Percentiles rank a stretch among this genome's conserved stretches.
These are phyloP conservation scores for Venturia pyrina DNA, from an alignment of 2,329 filamentous ascomycete species.

Conservation along the genomic window DNA sequence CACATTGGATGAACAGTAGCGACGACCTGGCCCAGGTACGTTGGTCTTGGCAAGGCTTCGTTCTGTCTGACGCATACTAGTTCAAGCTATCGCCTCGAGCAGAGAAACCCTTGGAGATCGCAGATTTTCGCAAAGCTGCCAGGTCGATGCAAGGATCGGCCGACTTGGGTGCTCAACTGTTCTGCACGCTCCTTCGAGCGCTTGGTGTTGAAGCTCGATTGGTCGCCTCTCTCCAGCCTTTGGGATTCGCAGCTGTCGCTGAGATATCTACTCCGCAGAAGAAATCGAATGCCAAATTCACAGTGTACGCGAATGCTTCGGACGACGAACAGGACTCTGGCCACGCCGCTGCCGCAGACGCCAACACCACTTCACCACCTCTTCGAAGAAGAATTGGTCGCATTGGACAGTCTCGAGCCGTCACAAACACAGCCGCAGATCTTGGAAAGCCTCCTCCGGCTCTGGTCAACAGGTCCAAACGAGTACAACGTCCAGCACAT, in stretches of 20 bases:
- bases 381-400: constrained; percentile 3
- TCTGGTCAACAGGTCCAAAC: constrained; percentile 14
- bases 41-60: constrained; percentile 6
- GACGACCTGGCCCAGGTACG: constrained; percentile 28
- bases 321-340: constrained; percentile 10
- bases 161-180: constrained; percentile 82
- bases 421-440: constrained; percentile 12
- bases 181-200: constrained; percentile 77
- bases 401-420: constrained; percentile 2
- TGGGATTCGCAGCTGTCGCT: constrained; percentile 53
- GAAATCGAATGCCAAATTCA: constrained; percentile 25
- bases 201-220: constrained; percentile 72
- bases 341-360: not conserved
- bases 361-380: not conserved
- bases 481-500: constrained; percentile 52
- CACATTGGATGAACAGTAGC: constrained; percentile 46
- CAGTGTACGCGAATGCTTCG: constrained; percentile 25
- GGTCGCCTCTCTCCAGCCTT: constrained; percentile 79
- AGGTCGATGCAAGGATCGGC: constrained; percentile 65
- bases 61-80: constrained; percentile 23
- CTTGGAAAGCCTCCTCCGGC: constrained; percentile 11
- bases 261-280: constrained; percentile 25
- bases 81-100: constrained; percentile 50
- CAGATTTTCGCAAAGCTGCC: constrained; percentile 66
- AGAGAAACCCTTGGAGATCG: constrained; percentile 58